These are phyloP conservation scores for Cladosporium sp. DNA, from an alignment of 2,329 filamentous ascomycete species.

Conservation along the genomic window DNA sequence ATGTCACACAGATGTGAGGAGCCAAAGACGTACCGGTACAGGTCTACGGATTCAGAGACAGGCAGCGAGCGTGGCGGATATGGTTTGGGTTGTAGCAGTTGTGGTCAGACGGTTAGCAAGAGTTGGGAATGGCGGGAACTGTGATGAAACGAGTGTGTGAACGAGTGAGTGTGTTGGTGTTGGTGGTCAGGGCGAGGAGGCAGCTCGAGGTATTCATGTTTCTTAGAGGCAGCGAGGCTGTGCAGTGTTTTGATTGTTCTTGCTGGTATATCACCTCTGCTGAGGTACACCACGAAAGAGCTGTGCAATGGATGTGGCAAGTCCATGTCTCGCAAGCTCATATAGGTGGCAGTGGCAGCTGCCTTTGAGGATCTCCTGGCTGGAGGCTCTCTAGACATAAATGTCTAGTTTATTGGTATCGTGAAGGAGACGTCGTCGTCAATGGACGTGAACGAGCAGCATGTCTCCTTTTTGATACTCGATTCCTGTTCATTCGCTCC, in stretches of 20 bases:
- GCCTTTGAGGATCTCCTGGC: too few species aligned
- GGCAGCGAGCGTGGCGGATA: background rate
- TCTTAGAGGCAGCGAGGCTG: background rate
- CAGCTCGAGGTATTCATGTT: background rate
- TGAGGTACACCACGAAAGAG: slow-evolving; percentile 5
- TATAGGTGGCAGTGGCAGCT: background rate
- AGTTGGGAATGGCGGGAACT: slow-evolving; percentile 31
- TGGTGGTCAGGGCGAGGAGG: too few species aligned
- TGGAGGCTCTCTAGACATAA: too few species aligned
- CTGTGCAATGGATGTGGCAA: background rate
- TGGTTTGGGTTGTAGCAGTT: background rate
- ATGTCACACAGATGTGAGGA: background rate
- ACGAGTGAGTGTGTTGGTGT: slow-evolving; percentile 17
- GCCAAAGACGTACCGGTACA: background rate
- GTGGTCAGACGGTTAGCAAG: slow-evolving; percentile 25
- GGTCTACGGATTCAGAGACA: background rate
- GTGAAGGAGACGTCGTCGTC: too few species aligned
- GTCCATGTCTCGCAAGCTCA: background rate
- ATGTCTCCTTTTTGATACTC: too few species aligned
- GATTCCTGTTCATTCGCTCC: too few species aligned
- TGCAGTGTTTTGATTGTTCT: slow-evolving; percentile 13
- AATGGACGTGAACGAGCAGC: too few species aligned
- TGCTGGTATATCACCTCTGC: background rate
- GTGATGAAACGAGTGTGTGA: slow-evolving; percentile 21
- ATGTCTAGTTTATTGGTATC: too few species aligned